These are phyloP conservation scores for Fusarium guadeloupense DNA, from an alignment of 2,329 filamentous ascomycete species.

Conservation along the genomic window DNA sequence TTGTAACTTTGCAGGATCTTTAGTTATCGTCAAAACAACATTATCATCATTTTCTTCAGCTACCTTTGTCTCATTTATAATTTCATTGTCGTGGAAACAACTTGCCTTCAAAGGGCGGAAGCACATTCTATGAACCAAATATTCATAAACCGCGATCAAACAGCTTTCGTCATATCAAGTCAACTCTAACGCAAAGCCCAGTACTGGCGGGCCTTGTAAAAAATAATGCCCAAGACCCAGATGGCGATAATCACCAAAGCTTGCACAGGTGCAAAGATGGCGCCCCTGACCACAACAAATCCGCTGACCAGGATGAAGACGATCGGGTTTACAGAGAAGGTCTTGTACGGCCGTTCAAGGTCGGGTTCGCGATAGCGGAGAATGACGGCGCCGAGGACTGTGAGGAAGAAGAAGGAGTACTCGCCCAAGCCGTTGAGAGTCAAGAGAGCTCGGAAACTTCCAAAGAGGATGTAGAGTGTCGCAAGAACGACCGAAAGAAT, in stretches of 20 bases:
- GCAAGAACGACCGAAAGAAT: conserved; percentile 60
- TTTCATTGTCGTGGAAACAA: too few relatives aligned
- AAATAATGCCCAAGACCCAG: conserved; percentile 58
- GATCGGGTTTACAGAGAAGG: conserved; percentile 59
- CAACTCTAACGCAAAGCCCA: neutral
- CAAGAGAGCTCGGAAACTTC: conserved; percentile 68
- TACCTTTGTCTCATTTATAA: too few relatives aligned
- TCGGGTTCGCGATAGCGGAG: conserved; percentile 65
- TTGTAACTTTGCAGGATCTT: too few relatives aligned
- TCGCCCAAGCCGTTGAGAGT: conserved; percentile 69
- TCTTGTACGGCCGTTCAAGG: conserved; percentile 65
- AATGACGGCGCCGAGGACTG: conserved; percentile 66
- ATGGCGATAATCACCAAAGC: conserved; percentile 61
- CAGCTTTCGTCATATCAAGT: neutral
- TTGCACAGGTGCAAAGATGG: conserved; percentile 66
- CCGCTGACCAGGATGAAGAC: conserved; percentile 67
- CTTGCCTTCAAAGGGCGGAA: too few relatives aligned
- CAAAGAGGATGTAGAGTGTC: conserved; percentile 66
- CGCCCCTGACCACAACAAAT: conserved; percentile 67
- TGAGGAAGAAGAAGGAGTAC: conserved; percentile 72
- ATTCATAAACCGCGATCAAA: neutral
- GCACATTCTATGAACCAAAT: too few relatives aligned
- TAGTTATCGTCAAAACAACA: too few relatives aligned
- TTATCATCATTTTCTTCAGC: too few relatives aligned
- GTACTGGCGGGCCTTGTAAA: conserved; percentile 48